Conservation (phyloP, 257 asterid genomes). For the Linderniella brevidens region DNA sequence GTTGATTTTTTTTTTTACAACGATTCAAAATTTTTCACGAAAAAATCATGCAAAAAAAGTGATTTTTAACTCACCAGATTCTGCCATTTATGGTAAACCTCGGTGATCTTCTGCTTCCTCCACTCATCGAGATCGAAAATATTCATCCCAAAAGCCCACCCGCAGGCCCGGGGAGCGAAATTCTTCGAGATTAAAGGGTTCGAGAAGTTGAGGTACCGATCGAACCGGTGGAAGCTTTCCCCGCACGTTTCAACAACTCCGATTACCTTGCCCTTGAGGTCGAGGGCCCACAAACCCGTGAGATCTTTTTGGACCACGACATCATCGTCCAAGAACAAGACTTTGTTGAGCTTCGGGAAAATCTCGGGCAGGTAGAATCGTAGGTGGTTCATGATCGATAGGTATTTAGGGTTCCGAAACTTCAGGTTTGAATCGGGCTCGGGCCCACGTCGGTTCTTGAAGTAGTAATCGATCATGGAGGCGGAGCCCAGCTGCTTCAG, state of each 20-base stretch:
- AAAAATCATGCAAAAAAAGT: neutral
- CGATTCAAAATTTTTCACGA: neutral
- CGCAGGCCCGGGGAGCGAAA: conserved; percentile 77
- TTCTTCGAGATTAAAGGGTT: conserved; percentile 56
- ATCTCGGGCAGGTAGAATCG: conserved; percentile 90
- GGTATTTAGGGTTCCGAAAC: conserved; percentile 85
- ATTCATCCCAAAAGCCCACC: conserved; percentile 98
- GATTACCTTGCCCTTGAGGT: conserved; percentile 71
- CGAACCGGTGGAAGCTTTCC: conserved; percentile 85
- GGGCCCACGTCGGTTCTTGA: conserved; percentile 48
- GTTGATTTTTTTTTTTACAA: conserved; percentile 5
- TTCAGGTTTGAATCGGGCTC: conserved; percentile 73
- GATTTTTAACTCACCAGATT: neutral
- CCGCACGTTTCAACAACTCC: conserved; percentile 97
- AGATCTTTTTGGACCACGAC: conserved; percentile 76
- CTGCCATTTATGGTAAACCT: conserved; percentile 82
- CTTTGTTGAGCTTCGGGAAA: conserved; percentile 69
- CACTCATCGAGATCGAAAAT: conserved; percentile 56
- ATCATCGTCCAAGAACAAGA: conserved; percentile 87
- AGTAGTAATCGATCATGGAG: conserved; percentile 80
- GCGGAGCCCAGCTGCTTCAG: conserved; percentile 66
- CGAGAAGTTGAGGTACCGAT: conserved; percentile 84
- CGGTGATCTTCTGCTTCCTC: conserved; percentile 74
- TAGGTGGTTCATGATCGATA: conserved; percentile 89
- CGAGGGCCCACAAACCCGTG: conserved; percentile 58